A percentile compares a stretch with the other conserved stretches of the same genome.
Conservation (phyloP, 2,329 filamentous ascomycete species). For the Nemania sp. region DNA sequence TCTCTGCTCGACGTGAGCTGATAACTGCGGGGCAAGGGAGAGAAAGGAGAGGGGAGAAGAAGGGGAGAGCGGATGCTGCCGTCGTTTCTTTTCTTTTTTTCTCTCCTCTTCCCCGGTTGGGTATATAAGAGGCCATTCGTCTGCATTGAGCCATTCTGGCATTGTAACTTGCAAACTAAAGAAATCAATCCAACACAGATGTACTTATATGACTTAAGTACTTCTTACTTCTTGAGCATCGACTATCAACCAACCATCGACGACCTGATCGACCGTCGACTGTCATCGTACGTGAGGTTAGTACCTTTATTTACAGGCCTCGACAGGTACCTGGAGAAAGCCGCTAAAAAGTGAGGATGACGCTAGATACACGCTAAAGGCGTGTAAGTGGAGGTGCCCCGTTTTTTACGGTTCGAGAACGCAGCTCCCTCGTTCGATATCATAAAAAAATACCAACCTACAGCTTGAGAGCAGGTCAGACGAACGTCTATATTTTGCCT, state of each 20-base stretch:
- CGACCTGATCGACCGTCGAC: no score
- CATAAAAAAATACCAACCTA: conserved; percentile 11
- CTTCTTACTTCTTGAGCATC: no score
- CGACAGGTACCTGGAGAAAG: neutral
- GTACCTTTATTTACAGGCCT: no score
- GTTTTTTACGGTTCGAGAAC: conserved; percentile 15
- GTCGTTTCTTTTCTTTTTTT: neutral
- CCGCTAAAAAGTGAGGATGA: no score
- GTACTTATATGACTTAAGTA: no score
- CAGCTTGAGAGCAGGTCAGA: conserved; percentile 16
- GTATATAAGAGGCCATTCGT: conserved; percentile 10
- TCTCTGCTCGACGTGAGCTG: conserved; percentile 11
- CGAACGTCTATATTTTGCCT: no score
- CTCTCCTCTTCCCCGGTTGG: neutral
- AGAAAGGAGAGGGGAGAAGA: neutral
- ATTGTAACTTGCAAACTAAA: no score
- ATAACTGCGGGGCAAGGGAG: conserved; percentile 3
- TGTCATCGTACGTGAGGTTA: no score
- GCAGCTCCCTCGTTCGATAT: conserved; percentile 18
- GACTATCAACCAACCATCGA: no score
- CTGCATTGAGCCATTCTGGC: no score
- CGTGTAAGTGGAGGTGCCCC: conserved; percentile 21
- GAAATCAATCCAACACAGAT: no score
- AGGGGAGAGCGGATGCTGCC: neutral
- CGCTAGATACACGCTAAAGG: conserved; percentile 3